Evolutionary conservation across 257 asterid species (phyloP).

Genomic region (Rehmannia glutinosa): DNA sequence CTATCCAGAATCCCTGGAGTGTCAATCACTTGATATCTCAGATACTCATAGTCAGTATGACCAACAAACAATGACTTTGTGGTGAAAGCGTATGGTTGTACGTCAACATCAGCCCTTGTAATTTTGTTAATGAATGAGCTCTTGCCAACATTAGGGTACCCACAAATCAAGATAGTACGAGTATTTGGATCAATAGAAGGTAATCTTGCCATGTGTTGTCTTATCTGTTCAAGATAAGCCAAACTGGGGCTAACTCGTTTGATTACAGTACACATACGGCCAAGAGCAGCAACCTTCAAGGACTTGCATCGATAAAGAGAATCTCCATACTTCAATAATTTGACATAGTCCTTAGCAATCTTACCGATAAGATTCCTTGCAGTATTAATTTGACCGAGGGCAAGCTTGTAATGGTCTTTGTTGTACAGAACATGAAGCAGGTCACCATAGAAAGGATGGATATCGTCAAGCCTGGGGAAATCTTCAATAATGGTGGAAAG

Average conservation of each 20-base stretch:
- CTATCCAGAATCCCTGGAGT: constrained; percentile 95
- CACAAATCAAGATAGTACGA: constrained; percentile 93
- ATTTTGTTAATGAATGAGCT: constrained; percentile 93
- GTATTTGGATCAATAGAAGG: constrained; percentile 98
- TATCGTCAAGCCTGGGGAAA: constrained; percentile 86
- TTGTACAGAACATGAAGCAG: constrained; percentile 91
- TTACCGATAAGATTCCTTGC: constrained; percentile 84
- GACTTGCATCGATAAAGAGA: constrained; percentile 89
- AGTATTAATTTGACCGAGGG: constrained; percentile 90
- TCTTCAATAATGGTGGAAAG: constrained; percentile 85
- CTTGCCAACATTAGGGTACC: constrained; percentile 98
- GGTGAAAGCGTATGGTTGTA: constrained; percentile 95
- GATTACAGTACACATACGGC: constrained; percentile 91
- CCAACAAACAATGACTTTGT: constrained; percentile 95
- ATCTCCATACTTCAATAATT: constrained; percentile 81
- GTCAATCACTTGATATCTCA: constrained; percentile 94
- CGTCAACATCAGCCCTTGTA: constrained; percentile 95
- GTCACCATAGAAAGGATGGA: constrained; percentile 97
- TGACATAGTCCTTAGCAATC: constrained; percentile 81
- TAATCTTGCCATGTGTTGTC: constrained; percentile 95
- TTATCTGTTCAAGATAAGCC: constrained; percentile 95
- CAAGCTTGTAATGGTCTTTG: constrained; percentile 97
- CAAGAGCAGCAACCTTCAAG: constrained; percentile 90
- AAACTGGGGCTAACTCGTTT: constrained; percentile 85
- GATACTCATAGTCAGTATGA: constrained; percentile 85